phyloP scores from a whole-genome alignment of 2,329 filamentous ascomycete species.

The Chaetomiaceae sp. region DNA sequence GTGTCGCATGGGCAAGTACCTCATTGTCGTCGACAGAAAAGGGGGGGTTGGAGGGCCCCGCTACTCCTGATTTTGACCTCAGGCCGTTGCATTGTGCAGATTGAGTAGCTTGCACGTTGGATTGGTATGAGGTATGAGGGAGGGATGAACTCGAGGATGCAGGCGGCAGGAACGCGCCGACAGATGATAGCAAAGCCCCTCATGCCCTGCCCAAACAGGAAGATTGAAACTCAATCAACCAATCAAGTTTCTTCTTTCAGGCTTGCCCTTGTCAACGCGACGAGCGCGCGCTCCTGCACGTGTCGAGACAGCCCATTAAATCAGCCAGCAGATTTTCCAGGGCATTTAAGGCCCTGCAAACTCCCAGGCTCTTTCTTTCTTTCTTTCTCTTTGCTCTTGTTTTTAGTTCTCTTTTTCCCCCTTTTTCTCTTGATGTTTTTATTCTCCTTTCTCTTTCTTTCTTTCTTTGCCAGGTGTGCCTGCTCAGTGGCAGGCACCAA shows the following conservation, averaged over 20 bases:
- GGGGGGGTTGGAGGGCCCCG: no score
- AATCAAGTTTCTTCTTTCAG: neutral
- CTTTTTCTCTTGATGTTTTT: conserved; percentile 27
- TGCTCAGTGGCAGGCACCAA: neutral
- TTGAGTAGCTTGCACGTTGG: no score
- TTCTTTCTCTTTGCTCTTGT: conserved; percentile 30
- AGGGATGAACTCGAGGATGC: no score
- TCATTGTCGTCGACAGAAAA: no score
- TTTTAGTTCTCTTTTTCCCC: conserved; percentile 27
- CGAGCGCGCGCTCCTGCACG: conserved; percentile 4
- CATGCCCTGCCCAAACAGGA: neutral
- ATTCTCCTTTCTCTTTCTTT: conserved; percentile 30
- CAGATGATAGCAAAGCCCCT: no score
- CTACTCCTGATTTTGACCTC: no score
- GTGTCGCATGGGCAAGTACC: no score
- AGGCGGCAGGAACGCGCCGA: no score
- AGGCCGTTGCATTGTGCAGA: no score
- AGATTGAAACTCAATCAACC: neutral
- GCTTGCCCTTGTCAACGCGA: conserved; percentile 6
- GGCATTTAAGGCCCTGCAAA: conserved; percentile 15
- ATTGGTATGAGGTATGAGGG: no score
- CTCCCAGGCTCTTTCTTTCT: conserved; percentile 26
- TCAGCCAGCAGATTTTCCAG: neutral
- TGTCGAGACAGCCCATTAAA: neutral
- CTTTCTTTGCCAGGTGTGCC: conserved; percentile 17